Conservation (phyloP, 2,329 filamentous ascomycete genomes). For the Colletotrichum melonis region DNA sequence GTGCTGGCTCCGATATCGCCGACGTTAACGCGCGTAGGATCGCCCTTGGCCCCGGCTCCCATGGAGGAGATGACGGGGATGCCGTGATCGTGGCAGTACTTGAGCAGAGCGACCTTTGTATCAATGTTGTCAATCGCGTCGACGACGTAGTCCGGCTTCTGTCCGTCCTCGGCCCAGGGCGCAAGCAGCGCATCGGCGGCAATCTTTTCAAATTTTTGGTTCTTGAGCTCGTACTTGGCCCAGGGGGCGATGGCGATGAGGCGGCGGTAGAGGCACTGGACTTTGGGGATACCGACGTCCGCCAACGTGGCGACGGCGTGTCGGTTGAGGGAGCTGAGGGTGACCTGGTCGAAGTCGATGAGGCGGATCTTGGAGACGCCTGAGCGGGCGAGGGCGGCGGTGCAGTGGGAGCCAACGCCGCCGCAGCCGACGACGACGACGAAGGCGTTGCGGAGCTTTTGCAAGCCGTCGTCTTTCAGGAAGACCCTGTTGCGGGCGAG, state of each 20-base stretch:
- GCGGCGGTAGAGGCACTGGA: conserved; percentile 82
- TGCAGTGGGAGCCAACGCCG: conserved; percentile 93
- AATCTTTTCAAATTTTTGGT: conserved; percentile 81
- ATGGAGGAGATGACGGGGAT: conserved; percentile 92
- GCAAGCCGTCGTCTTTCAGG: conserved; percentile 82
- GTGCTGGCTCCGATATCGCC: conserved; percentile 90
- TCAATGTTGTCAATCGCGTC: conserved; percentile 99
- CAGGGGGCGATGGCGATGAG: conserved; percentile 91
- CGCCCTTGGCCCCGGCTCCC: conserved; percentile 95
- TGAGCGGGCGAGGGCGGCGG: conserved; percentile 86
- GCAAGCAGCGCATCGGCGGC: conserved; percentile 76
- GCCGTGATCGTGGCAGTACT: conserved; percentile 83
- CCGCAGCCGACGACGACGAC: conserved; percentile 93
- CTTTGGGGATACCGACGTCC: conserved; percentile 94
- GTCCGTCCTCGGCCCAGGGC: conserved; percentile 70
- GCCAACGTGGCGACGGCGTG: conserved; percentile 94
- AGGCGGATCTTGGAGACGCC: conserved; percentile 89
- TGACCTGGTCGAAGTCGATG: conserved; percentile 98
- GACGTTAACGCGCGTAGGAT: conserved; percentile 84
- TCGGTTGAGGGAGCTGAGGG: conserved; percentile 92
- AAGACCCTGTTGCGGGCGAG: conserved; percentile 94
- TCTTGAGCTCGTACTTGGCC: conserved; percentile 87
- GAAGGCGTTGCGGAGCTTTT: conserved; percentile 82
- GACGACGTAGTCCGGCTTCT: conserved; percentile 86
- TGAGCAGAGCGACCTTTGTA: conserved; percentile 90